Evolutionary conservation across 768 basidiomycete species (phyloP), one percentile per base, ranked within the genome.

Genomic region (Cystofilobasidium ferigula): DNA sequence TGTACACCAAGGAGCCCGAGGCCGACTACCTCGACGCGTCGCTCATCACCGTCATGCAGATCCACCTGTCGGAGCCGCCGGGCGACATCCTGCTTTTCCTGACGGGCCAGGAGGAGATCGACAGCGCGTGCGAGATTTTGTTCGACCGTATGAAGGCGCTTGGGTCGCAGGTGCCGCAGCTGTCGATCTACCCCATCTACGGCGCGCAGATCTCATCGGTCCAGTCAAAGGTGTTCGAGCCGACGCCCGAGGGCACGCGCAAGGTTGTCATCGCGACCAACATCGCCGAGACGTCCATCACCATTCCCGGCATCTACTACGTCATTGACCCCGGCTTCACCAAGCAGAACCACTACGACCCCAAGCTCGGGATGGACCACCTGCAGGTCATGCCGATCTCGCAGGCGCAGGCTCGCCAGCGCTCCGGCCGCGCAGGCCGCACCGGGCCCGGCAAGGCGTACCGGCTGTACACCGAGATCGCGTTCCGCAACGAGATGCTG

Each of bases 191-290:
- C 20, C 95, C 95, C 34, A 94, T 99, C 69, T 99, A 99, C 77
- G 97, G 94, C 38, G 92, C 94, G 60, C 84, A 98, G 22, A 93
- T 95, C 5, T 98, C 94, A 6, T 94, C 97, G 76, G 92, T 97
- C 62, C 95, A 99, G 76, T 97, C 92, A 9, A 83, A 89, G 35
- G 94, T 99, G 45, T 99, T 99, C 77, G 95, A 98, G 68, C 92
- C 94, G 7, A 90, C 95, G 0, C 95, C 95, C 8, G 92, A 92
- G 22, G 95, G 95, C 57, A 86, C 94, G n/a, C 88, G 95, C 68
- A 99, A 99, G 79, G 91, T 94, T 69, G 92, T 98, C 73, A 89
- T 99, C 71, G 94, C 95, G n/a, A 99, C 95, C 30, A 99, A 98
- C 76, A 93, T 97, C 62, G 95, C 95, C 2, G 95, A 99, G 80